These are phyloP conservation scores for Thalassia testudinum DNA, from an alignment of 116 monocot species.

Conservation along the genomic window DNA sequence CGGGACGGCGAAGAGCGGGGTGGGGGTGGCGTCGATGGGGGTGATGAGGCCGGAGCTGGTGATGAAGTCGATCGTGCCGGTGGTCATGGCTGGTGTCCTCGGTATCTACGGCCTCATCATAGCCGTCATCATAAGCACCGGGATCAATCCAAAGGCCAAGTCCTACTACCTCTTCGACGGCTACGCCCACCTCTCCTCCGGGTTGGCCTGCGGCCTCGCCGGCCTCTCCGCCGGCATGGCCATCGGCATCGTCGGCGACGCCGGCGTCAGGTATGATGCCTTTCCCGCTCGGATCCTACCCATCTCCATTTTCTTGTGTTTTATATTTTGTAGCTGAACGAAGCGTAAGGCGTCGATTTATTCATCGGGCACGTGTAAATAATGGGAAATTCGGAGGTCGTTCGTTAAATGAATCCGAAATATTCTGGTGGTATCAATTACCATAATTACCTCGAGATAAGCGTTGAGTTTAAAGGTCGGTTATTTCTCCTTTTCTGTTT, in stretches of 20 bases:
- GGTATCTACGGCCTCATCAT: conserved; percentile 61
- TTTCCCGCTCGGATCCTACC: too few species aligned
- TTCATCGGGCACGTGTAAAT: too few species aligned
- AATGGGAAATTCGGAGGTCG: too few species aligned
- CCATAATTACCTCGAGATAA: too few species aligned
- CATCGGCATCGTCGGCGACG: conserved; percentile 36
- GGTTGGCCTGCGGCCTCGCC: conserved; percentile 27
- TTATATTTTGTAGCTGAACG: too few species aligned
- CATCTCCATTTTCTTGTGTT: neutral
- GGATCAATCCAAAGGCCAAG: conserved; percentile 45
- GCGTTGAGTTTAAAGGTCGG: too few species aligned
- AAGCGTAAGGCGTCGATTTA: too few species aligned
- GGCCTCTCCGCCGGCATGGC: conserved; percentile 38
- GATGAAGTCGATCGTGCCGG: conserved; percentile 55
- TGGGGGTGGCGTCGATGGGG: conserved; percentile 37
- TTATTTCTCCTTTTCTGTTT: too few species aligned
- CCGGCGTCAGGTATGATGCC: conserved; percentile 21
- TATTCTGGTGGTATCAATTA: too few species aligned
- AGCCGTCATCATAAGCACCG: conserved; percentile 49
- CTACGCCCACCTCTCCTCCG: conserved; percentile 32
- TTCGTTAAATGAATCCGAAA: too few species aligned
- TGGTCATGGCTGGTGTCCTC: conserved; percentile 58
- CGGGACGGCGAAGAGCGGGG: conserved; percentile 19
- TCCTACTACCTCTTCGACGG: conserved; percentile 35
- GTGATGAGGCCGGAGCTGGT: conserved; percentile 40